Evolutionary conservation across 805 yeast species (phyloP).

Genomic region (Yamadazyma takamatsuzukensis): DNA sequence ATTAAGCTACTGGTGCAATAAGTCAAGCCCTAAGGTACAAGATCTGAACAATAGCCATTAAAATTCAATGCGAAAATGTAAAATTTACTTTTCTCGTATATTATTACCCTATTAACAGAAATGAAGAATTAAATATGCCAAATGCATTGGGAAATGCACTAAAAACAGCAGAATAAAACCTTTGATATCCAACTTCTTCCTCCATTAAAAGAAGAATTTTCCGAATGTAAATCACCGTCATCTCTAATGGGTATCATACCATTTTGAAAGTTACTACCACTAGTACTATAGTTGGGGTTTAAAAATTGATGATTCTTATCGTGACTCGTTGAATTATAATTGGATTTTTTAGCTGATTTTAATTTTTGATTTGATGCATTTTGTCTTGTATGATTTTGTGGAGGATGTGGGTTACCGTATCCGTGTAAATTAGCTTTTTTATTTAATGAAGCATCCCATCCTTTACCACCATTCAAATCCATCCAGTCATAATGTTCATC

Average conservation of each 20-base stretch:
- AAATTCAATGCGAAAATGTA: too few species aligned
- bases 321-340: constrained; percentile 15
- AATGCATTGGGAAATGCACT: background rate
- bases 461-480: constrained; percentile 73
- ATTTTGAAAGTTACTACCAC: constrained; percentile 16
- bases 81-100: too few species aligned
- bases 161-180: constrained; percentile 14
- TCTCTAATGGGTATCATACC: constrained; percentile 32
- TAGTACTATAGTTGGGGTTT: constrained; percentile 9
- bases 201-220: constrained; percentile 29
- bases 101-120: too few species aligned
- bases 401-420: constrained; percentile 70
- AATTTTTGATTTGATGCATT: constrained; percentile 12
- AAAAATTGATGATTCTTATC: constrained; percentile 15
- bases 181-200: constrained; percentile 11
- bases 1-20: too few species aligned
- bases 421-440: constrained; percentile 81
- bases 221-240: constrained; percentile 38
- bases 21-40: background rate
- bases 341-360: constrained; percentile 14
- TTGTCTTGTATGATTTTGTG: constrained; percentile 28
- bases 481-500: constrained; percentile 81
- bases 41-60: background rate
- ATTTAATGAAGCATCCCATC: constrained; percentile 75
- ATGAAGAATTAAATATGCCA: constrained; percentile 1